These are phyloP conservation scores for Nitzschia inconspicua DNA, from an alignment of 108 stramenopile genomes.

Conservation along the genomic window DNA sequence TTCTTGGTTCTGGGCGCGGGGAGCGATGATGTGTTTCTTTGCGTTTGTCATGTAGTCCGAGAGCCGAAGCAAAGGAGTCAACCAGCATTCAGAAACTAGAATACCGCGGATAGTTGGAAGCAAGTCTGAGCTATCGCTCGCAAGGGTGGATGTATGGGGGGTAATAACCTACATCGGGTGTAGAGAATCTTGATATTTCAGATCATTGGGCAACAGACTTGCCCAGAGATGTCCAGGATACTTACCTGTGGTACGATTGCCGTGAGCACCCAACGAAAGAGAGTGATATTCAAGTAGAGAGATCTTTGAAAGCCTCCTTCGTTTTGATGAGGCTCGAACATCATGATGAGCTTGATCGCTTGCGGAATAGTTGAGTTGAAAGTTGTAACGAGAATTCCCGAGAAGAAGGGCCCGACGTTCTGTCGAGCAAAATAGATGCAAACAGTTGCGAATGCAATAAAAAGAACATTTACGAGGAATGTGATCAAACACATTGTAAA, in stretches of 20 bases:
- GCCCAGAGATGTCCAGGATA: too few species aligned
- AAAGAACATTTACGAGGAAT: too few species aligned
- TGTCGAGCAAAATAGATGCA: constrained; percentile 14
- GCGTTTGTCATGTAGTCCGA: constrained; percentile 50
- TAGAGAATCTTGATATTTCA: too few species aligned
- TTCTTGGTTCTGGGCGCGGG: constrained; percentile 59
- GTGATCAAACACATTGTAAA: too few species aligned
- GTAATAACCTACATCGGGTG: constrained; percentile 56
- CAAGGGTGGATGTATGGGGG: constrained; percentile 47
- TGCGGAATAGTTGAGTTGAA: constrained; percentile 62
- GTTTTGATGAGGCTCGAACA: constrained; percentile 56
- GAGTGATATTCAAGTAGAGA: constrained; percentile 72
- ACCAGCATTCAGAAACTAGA: constrained; percentile 55
- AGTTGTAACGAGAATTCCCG: constrained; percentile 34
- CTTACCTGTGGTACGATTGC: constrained; percentile 20
- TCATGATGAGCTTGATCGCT: constrained; percentile 49
- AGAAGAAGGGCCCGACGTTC: constrained; percentile 17
- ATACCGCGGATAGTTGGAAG: constrained; percentile 54
- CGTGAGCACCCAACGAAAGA: constrained; percentile 66
- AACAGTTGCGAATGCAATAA: constrained; percentile 35
- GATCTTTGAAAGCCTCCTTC: constrained; percentile 62
- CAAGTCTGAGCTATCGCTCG: constrained; percentile 37
- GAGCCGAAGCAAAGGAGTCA: constrained; percentile 50
- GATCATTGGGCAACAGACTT: too few species aligned
- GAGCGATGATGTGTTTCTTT: constrained; percentile 64